phyloP scores from a whole-genome alignment of 192 early-diverging fungal genomes.

The Backusella luteola region DNA sequence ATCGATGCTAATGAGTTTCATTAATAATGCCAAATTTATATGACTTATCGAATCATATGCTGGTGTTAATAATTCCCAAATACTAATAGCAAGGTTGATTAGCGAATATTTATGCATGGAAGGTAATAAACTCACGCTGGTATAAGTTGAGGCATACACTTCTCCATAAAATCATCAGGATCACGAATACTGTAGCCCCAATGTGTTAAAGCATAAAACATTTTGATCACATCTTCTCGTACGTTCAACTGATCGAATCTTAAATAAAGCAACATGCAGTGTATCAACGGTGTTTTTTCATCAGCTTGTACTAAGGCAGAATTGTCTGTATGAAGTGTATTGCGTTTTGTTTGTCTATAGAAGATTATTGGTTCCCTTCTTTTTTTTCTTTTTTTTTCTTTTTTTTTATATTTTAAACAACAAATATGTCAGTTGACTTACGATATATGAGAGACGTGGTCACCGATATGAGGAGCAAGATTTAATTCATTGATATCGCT shows the following conservation, averaged over 20 bases:
- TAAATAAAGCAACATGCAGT: constrained; percentile 36
- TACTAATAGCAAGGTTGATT: constrained; percentile 25
- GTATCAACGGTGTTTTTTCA: constrained; percentile 31
- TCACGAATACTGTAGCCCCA: constrained; percentile 41
- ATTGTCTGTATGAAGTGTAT: constrained; percentile 24
- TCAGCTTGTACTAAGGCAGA: constrained; percentile 20
- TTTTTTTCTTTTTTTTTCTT: too few species aligned
- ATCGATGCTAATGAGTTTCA: constrained; percentile 41
- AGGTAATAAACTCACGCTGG: constrained; percentile 39
- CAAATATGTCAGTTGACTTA: constrained; percentile 4
- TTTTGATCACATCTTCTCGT: constrained; percentile 43
- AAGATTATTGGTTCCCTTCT: background rate
- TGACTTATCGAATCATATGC: constrained; percentile 43
- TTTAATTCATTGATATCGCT: constrained; percentile 33
- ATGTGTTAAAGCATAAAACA: constrained; percentile 42
- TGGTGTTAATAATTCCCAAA: constrained; percentile 52
- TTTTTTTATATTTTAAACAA: too few species aligned
- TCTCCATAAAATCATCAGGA: constrained; percentile 46
- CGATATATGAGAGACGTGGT: constrained; percentile 19
- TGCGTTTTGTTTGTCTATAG: constrained; percentile 14
- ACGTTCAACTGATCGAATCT: constrained; percentile 37
- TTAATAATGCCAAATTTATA: constrained; percentile 41
- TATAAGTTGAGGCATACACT: constrained; percentile 43
- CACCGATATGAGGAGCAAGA: constrained; percentile 32
- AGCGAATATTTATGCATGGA: background rate